These are phyloP conservation scores for Isochrysis galbana DNA, from an alignment of 78 protist species.

Conservation along the genomic window DNA sequence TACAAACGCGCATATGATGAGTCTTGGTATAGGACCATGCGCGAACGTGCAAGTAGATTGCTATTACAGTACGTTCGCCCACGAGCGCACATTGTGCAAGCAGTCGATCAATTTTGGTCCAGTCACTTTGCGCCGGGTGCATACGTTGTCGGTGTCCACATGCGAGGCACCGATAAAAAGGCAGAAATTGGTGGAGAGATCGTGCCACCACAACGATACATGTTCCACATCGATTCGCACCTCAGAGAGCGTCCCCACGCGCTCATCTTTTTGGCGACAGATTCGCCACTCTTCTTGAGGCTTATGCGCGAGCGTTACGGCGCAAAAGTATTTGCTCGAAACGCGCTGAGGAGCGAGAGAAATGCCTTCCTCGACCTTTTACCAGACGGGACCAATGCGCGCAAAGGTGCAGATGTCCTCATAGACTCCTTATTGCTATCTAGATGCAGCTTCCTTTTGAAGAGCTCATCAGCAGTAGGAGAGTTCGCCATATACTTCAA, in stretches of 20 bases:
- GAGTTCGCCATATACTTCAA: background rate
- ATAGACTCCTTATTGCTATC: background rate
- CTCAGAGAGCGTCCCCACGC: background rate
- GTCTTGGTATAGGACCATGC: background rate
- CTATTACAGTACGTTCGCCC: background rate
- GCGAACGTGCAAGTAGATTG: background rate
- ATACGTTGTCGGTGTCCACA: background rate
- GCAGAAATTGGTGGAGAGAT: background rate
- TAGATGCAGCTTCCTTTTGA: background rate
- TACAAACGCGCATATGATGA: background rate
- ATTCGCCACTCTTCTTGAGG: background rate
- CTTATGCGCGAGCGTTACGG: background rate
- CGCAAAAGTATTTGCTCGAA: background rate
- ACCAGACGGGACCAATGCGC: background rate
- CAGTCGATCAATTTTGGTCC: background rate
- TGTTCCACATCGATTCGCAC: background rate
- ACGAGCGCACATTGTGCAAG: background rate
- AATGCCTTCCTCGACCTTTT: background rate
- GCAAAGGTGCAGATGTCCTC: slow-evolving; percentile 1
- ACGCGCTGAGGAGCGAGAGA: background rate
- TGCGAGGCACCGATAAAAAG: background rate
- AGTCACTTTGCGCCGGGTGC: background rate
- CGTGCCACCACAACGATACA: background rate
- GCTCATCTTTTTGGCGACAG: background rate
- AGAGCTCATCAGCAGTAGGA: background rate